These are phyloP conservation scores for Aspergillus nidulans DNA, from an alignment of 495 filamentous ascomycete species.

Conservation along the genomic window DNA sequence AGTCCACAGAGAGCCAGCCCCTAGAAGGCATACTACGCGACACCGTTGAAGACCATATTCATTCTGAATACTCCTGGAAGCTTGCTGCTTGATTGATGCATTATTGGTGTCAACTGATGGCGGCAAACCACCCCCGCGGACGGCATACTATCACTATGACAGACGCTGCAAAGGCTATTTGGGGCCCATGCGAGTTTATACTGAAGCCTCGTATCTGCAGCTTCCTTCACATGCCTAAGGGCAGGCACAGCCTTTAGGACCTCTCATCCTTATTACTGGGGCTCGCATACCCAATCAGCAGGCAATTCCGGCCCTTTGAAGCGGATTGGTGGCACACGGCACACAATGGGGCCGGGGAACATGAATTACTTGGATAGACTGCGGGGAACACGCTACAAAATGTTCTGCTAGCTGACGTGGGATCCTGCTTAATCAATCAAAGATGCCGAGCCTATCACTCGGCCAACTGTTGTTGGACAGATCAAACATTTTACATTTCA, in stretches of 20 bases:
- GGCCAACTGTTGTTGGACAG: not conserved
- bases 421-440: not conserved
- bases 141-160: not conserved
- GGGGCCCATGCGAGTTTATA: not conserved
- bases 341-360: not conserved
- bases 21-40: constrained; percentile 61
- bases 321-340: not conserved
- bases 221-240: not conserved
- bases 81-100: constrained; percentile 29
- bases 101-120: not conserved
- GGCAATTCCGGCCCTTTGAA: not conserved
- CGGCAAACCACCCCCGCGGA: not conserved
- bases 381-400: not conserved
- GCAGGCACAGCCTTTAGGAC: not conserved
- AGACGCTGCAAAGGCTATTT: not conserved
- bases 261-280: not conserved
- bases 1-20: constrained; percentile 31
- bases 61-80: constrained; percentile 39
- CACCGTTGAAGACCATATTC: constrained; percentile 48
- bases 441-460: not conserved
- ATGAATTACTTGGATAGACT: not conserved
- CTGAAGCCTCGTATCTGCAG: not conserved
- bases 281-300: not conserved
- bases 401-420: not conserved
- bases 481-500: not conserved